These are phyloP conservation scores for Ceriops zippeliana DNA, from an alignment of 345 rosid genomes.

Conservation along the genomic window DNA sequence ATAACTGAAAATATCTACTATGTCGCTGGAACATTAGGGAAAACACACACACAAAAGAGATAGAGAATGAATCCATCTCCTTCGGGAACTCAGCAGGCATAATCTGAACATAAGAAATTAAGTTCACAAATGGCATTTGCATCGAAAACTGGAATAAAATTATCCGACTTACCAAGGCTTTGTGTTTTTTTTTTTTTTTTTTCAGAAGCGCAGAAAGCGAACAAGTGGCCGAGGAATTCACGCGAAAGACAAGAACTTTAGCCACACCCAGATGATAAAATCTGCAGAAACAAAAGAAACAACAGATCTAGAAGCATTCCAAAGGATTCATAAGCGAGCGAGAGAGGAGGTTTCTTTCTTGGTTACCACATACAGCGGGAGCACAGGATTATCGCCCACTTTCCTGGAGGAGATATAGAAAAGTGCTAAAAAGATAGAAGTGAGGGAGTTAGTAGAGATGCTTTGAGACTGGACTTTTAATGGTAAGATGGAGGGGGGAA, in stretches of 20 bases:
- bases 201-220: neutral
- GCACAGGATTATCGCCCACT: neutral
- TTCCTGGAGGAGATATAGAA: neutral
- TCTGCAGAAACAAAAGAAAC: conserved; percentile 2
- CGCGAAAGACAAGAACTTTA: neutral
- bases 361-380: neutral
- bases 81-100: neutral
- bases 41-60: too few species aligned
- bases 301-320: neutral
- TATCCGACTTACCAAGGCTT: neutral
- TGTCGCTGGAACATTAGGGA: too few species aligned
- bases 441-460: neutral
- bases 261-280: conserved; percentile 13
- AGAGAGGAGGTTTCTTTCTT: too few species aligned
- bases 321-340: neutral
- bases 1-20: too few species aligned
- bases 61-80: neutral
- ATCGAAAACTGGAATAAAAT: neutral
- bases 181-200: neutral
- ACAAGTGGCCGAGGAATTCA: neutral
- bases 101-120: neutral
- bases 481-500: neutral
- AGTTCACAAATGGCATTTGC: neutral
- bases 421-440: neutral
- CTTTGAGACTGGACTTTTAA: neutral